Percentiles rank a stretch among this genome's conserved stretches.
Evolutionary conservation across 345 rosid genomes (phyloP).

Genomic region (Salix viminalis): DNA sequence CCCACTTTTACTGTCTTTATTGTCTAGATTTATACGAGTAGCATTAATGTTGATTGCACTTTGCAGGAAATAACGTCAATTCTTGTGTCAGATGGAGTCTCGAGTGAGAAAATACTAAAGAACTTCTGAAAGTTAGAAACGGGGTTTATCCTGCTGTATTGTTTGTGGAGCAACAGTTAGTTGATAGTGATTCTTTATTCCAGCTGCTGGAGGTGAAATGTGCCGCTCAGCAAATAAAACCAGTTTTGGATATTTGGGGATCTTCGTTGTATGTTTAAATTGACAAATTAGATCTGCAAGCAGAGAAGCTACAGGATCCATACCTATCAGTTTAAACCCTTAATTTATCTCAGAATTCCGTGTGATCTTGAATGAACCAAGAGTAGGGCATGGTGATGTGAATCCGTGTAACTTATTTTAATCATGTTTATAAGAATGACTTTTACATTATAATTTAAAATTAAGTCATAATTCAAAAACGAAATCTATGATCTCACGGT

Average conservation of each 20-base stretch:
- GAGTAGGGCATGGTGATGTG: background rate
- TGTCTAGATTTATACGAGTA: background rate
- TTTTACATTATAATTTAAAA: too few species aligned
- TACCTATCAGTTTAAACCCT: background rate
- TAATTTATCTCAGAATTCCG: background rate
- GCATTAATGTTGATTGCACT: background rate
- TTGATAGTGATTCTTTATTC: slow-evolving; percentile 27
- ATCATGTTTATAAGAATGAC: too few species aligned
- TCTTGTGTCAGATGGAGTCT: slow-evolving; percentile 70
- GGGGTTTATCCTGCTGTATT: slow-evolving; percentile 30
- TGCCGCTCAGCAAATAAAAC: slow-evolving; percentile 31
- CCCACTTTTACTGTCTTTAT: background rate
- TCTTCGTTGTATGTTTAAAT: background rate
- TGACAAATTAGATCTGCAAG: background rate
- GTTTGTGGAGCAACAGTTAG: slow-evolving; percentile 10
- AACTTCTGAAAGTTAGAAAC: slow-evolving; percentile 56
- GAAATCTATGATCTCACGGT: too few species aligned
- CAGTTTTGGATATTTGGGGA: slow-evolving; percentile 17
- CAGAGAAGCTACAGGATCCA: background rate
- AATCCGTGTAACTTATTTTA: background rate
- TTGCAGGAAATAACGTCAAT: slow-evolving; percentile 83
- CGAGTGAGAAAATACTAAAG: slow-evolving; percentile 65
- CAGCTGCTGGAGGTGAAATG: slow-evolving; percentile 17
- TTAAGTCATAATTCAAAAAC: too few species aligned
- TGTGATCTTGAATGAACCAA: background rate